Conservation (phyloP, 495 filamentous ascomycete genomes). For the Hyaloscypha hepaticicola region DNA sequence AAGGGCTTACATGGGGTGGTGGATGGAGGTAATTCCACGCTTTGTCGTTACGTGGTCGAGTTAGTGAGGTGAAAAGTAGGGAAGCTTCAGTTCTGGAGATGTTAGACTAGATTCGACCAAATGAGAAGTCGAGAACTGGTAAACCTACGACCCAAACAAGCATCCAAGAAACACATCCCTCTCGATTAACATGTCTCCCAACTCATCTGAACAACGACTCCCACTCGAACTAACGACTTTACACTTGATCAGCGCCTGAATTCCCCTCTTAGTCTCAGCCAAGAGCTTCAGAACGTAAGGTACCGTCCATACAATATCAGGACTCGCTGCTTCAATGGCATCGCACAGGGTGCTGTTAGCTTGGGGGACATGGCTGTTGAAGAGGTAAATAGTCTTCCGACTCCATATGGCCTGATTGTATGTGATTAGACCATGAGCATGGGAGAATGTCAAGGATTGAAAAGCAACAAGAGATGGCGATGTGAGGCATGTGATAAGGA, state of each 20-base stretch:
- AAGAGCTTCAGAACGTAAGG: slow-evolving; percentile 50
- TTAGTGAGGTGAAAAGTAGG: slow-evolving; percentile 57
- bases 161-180: slow-evolving; percentile 53
- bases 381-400: slow-evolving; percentile 40
- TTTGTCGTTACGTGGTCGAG: slow-evolving; percentile 39
- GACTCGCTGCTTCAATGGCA: slow-evolving; percentile 39
- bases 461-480: slow-evolving; percentile 21
- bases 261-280: slow-evolving; percentile 45
- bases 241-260: slow-evolving; percentile 44
- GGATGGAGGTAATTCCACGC: slow-evolving; percentile 44
- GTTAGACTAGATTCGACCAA: neutral
- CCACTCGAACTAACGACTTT: slow-evolving; percentile 49
- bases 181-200: slow-evolving; percentile 51
- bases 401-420: slow-evolving; percentile 45
- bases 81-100: slow-evolving; percentile 50
- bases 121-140: neutral
- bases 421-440: slow-evolving; percentile 47
- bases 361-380: slow-evolving; percentile 45
- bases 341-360: slow-evolving; percentile 40
- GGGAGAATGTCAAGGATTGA: slow-evolving; percentile 32
- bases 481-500: slow-evolving; percentile 41
- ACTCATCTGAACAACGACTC: slow-evolving; percentile 45
- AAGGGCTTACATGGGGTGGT: slow-evolving; percentile 16
- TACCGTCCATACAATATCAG: slow-evolving; percentile 45
- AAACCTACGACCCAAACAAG: slow-evolving; percentile 44